Evolutionary conservation across 148 eudicot species (phyloP).

Genomic region (Suaeda aralocaspica): DNA sequence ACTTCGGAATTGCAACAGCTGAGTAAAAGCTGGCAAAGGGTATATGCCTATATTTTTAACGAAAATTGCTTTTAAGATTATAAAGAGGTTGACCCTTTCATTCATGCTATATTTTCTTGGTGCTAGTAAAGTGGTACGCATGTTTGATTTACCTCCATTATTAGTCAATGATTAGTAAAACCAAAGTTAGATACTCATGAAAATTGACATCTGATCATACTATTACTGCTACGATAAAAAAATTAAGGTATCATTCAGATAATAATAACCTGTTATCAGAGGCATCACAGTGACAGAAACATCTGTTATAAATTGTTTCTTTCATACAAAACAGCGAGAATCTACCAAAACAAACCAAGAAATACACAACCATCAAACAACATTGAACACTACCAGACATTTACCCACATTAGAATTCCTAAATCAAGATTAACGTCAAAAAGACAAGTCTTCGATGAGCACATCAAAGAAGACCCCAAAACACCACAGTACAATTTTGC

Average conservation of each 20-base stretch:
- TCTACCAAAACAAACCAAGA: constrained; percentile 5
- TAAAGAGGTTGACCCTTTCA: constrained; percentile 8
- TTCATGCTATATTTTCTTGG: neutral
- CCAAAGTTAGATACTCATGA: neutral
- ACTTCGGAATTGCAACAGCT: constrained; percentile 8
- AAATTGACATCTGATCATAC: too few species aligned
- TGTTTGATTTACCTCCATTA: constrained; percentile 2
- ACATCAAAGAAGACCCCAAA: constrained; percentile 9
- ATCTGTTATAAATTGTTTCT: constrained; percentile 3
- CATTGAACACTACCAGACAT: constrained; percentile 5
- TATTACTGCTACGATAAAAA: neutral
- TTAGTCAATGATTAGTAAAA: neutral
- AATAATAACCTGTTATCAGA: neutral
- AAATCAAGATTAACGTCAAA: neutral
- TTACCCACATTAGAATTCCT: constrained; percentile 4
- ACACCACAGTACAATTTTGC: neutral
- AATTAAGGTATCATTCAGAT: neutral
- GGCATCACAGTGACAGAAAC: constrained; percentile 4
- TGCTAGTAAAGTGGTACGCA: neutral
- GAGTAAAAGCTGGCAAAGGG: neutral
- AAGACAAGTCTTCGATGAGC: neutral
- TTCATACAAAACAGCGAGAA: constrained; percentile 11
- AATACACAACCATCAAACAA: constrained; percentile 2
- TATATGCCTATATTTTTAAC: neutral
- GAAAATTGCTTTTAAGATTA: neutral